Evolutionary conservation across 345 rosid species (phyloP), one percentile per base, ranked within the genome.

Genomic region (Hibiscus syriacus): DNA sequence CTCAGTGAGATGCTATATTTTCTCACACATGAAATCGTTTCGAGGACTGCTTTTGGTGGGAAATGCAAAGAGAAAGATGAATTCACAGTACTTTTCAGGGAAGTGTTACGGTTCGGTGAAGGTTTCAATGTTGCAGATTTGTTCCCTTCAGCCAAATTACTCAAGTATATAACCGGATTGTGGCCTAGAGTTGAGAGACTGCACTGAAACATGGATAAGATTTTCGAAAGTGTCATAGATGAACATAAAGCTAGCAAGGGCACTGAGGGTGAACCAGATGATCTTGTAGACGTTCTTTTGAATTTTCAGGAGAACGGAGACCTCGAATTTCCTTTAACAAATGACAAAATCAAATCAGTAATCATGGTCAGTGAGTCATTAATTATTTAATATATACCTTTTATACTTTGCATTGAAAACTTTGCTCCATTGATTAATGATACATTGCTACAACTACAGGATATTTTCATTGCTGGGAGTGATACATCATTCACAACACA

Each of bases 281-380:
- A 64, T 16, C 54, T 64, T 5, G 13, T 64, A 5, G 25, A 64
- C 45, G 55, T 64, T 64, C 68, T 64, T 25, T 26, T 64, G 55
- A 63, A 6, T 13, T 12, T 63, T 43, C 53, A 63, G 53, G 55
- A 45, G 23, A 17, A 45, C 9, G 68, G 38, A 16, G 22, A n/a
- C n/a, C n/a, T n/a, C n/a, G n/a, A n/a, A n/a, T n/a, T n/a, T n/a
- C n/a, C n/a, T n/a, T n/a, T n/a, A 45, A 64, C 65, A 19, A 36
- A 25, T 20, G 48, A 60, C 13, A 36, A 60, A n/a, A 60, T 20
- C 65, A 60, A 60, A 60, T 48, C 65, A 9, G 65, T 36, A 1
- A 19, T 60, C 9, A 0, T 60, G 65, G 65, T 60, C 38, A 36
- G 65, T 60, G 8, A 19, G 3, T 50, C 10, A 50, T n/a, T n/a